Conservation (phyloP, 192 early-diverging fungal species). For the Coemansia brasiliensis region DNA sequence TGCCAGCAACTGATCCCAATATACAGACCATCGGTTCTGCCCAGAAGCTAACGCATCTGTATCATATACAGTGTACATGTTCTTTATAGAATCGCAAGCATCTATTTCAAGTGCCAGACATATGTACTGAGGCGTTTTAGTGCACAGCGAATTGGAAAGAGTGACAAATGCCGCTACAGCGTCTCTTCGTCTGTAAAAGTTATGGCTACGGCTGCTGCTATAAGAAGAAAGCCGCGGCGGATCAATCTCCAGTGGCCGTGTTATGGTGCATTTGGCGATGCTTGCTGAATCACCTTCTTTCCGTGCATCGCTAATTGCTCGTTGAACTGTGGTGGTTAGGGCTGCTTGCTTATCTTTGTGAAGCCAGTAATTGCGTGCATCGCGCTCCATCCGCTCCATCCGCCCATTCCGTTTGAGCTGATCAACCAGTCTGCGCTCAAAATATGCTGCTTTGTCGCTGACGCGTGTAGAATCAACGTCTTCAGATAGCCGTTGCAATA, state of each 20-base stretch:
- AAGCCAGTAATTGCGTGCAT: conserved; percentile 42
- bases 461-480: conserved; percentile 9
- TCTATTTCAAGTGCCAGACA: conserved; percentile 27
- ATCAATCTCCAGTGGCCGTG: conserved; percentile 26
- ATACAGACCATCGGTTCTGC: conserved; percentile 34
- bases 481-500: conserved; percentile 11
- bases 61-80: conserved; percentile 45
- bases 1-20: conserved; percentile 47
- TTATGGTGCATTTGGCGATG: not conserved
- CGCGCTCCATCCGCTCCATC: conserved; percentile 31
- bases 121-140: conserved; percentile 9
- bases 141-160: conserved; percentile 10
- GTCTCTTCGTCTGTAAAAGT: conserved; percentile 45
- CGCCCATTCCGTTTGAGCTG: conserved; percentile 18
- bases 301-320: conserved; percentile 9
- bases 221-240: conserved; percentile 23
- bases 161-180: conserved; percentile 40
- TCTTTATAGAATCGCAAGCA: conserved; percentile 30
- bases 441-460: conserved; percentile 2
- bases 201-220: conserved; percentile 21
- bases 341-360: conserved; percentile 1
- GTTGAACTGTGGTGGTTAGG: not conserved
- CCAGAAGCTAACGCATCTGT: conserved; percentile 1
- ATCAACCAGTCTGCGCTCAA: conserved; percentile 19
- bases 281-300: not conserved